A percentile compares a stretch with the other conserved stretches of the same genome.
Conservation (phyloP, 2,329 filamentous ascomycete genomes). For the Scopulariopsis brevicaulis region DNA sequence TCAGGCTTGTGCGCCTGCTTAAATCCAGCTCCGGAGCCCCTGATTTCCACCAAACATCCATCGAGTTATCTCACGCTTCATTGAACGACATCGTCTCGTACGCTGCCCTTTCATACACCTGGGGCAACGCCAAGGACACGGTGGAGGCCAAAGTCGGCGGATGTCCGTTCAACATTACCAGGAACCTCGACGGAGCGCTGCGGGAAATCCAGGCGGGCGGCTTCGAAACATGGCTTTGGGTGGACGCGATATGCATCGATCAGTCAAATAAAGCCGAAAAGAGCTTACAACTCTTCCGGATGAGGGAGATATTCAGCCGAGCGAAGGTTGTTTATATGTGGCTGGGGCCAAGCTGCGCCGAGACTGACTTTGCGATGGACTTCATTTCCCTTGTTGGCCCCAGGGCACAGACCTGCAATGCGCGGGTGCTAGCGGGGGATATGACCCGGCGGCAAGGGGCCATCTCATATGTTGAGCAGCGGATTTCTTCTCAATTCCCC, state of each 20-base stretch:
- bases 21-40: too few relatives aligned
- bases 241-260: conserved; percentile 12
- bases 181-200: too few relatives aligned
- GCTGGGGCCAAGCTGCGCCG: background rate
- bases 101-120: too few relatives aligned
- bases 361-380: background rate
- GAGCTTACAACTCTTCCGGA: background rate
- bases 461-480: background rate
- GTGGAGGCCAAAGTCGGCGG: too few relatives aligned
- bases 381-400: background rate
- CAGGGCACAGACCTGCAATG: background rate
- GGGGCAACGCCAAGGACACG: too few relatives aligned
- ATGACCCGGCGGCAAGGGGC: background rate
- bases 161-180: too few relatives aligned
- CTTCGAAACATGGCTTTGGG: conserved; percentile 15
- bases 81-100: too few relatives aligned
- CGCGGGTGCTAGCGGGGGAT: background rate
- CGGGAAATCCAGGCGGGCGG: too few relatives aligned
- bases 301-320: background rate
- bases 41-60: too few relatives aligned
- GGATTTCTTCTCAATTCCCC: background rate
- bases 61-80: too few relatives aligned
- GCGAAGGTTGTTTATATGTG: background rate
- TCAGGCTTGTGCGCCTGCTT: too few relatives aligned
- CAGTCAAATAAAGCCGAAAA: conserved; percentile 5